Evolutionary conservation across 2,329 filamentous ascomycete species (phyloP).

Genomic region (Colletotrichum sp.): DNA sequence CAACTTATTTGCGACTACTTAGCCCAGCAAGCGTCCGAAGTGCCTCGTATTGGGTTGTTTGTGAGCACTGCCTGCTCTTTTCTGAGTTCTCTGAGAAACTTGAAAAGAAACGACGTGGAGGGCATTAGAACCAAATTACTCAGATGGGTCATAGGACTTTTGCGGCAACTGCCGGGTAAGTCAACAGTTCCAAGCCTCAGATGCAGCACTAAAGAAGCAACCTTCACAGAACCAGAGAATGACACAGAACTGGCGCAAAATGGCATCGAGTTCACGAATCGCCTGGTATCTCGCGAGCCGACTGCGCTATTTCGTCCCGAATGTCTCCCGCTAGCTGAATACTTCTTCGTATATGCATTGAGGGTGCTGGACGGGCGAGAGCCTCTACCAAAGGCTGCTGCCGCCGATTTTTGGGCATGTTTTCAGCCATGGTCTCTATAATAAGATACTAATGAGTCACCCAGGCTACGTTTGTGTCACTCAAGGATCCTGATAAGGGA

Average conservation of each 20-base stretch:
- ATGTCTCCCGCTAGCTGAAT: conserved; percentile 61
- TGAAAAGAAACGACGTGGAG: conserved; percentile 46
- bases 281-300: conserved; percentile 65
- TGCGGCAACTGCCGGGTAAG: conserved; percentile 66
- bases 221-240: conserved; percentile 54
- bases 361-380: conserved; percentile 74
- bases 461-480: conserved; percentile 58
- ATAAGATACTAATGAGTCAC: background rate
- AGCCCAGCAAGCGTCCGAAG: conserved; percentile 60
- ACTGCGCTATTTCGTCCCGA: conserved; percentile 65
- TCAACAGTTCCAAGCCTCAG: background rate
- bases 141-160: conserved; percentile 65
- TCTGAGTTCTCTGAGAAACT: conserved; percentile 61
- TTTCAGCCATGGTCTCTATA: background rate
- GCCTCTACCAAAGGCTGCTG: conserved; percentile 75
- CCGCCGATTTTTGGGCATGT: conserved; percentile 77
- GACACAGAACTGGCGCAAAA: conserved; percentile 77
- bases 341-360: conserved; percentile 74
- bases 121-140: conserved; percentile 58
- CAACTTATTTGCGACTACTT: conserved; percentile 71
- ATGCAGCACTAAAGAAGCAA: conserved; percentile 11
- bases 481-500: conserved; percentile 46
- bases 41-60: conserved; percentile 70
- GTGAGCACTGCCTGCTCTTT: conserved; percentile 77
- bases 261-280: conserved; percentile 73